Percentiles rank a stretch among this genome's conserved stretches.
These are phyloP conservation scores for Phallus indusiatus DNA, from an alignment of 768 basidiomycete genomes.

Conservation along the genomic window DNA sequence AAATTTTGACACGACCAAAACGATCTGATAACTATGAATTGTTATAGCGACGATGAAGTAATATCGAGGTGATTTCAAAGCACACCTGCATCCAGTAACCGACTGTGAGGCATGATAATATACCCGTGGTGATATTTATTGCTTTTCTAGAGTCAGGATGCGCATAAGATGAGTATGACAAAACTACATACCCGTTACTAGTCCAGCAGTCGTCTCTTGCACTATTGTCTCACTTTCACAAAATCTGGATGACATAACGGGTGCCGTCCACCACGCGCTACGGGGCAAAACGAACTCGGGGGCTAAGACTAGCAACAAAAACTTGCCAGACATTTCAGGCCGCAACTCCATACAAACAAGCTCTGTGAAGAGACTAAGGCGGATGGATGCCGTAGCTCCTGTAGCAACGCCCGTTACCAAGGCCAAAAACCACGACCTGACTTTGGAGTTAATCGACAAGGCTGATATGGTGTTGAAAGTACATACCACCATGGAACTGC, in stretches of 20 bases:
- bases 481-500: constrained; percentile 64
- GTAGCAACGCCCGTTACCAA: constrained; percentile 48
- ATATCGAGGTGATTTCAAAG: neutral
- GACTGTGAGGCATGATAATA: constrained; percentile 68
- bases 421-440: constrained; percentile 42
- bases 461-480: neutral
- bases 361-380: constrained; percentile 63
- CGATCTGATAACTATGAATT: constrained; percentile 71
- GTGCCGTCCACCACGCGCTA: neutral
- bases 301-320: no score
- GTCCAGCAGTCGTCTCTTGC: constrained; percentile 55
- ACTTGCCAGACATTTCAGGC: constrained; percentile 30
- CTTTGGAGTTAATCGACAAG: neutral
- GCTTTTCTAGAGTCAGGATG: constrained; percentile 27
- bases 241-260: constrained; percentile 13
- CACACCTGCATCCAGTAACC: constrained; percentile 63
- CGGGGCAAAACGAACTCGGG: neutral
- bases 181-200: constrained; percentile 45
- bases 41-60: neutral
- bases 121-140: constrained; percentile 55
- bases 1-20: constrained; percentile 54
- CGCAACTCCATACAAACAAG: constrained; percentile 61
- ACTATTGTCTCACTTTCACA: constrained; percentile 67
- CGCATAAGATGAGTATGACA: neutral
- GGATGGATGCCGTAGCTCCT: constrained; percentile 54